Conservation (phyloP, 2,329 filamentous ascomycete species). For the Bipolaris cookei region DNA sequence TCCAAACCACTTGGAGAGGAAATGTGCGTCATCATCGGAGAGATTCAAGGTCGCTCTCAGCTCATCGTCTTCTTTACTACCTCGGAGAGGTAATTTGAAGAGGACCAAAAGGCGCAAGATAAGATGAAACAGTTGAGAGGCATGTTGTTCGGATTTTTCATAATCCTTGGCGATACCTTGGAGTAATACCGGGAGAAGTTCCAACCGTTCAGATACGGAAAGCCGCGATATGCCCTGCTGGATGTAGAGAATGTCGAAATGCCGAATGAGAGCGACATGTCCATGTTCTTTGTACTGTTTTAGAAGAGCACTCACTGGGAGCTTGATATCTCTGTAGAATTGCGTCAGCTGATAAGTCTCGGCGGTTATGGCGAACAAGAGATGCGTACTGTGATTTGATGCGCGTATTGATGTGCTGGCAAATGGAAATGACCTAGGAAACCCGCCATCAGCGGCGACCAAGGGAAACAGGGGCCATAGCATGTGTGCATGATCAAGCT, state of each 20-base stretch:
- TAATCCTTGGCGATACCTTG: slow-evolving; percentile 69
- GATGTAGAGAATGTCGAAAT: slow-evolving; percentile 88
- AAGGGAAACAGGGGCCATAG: background rate
- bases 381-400: slow-evolving; percentile 60
- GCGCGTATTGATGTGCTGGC: slow-evolving; percentile 73
- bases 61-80: slow-evolving; percentile 75
- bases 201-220: slow-evolving; percentile 67
- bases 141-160: slow-evolving; percentile 61
- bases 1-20: slow-evolving; percentile 76
- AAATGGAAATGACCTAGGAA: slow-evolving; percentile 67
- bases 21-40: slow-evolving; percentile 72
- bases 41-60: slow-evolving; percentile 72
- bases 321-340: slow-evolving; percentile 62
- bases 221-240: slow-evolving; percentile 78
- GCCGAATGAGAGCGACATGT: slow-evolving; percentile 74
- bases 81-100: slow-evolving; percentile 74
- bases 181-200: slow-evolving; percentile 73
- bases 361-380: background rate
- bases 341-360: slow-evolving; percentile 17
- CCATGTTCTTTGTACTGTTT: slow-evolving; percentile 84
- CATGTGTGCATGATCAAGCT: background rate
- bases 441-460: slow-evolving; percentile 43
- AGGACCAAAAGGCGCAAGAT: slow-evolving; percentile 77
- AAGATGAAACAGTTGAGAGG: slow-evolving; percentile 78
- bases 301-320: slow-evolving; percentile 83